Base-by-base conservation (phyloP, 1,139 yeast genomes). In the Nakaseomyces bracarensis region DNA sequence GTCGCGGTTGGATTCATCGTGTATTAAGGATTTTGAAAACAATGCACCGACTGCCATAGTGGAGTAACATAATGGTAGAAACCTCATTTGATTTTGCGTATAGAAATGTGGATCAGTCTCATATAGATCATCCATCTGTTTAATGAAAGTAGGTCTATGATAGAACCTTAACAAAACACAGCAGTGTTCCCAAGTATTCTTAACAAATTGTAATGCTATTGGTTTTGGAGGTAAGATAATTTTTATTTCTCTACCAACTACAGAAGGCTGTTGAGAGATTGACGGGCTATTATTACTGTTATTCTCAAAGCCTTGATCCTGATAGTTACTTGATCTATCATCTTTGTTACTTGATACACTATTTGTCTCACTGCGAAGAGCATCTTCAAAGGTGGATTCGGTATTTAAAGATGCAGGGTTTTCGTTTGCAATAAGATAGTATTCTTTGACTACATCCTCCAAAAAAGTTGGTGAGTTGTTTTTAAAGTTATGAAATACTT, bases 91-190 rank as follows among this genome's bases (percentile, higher is more conserved):
- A 45, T 81, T 68, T 51, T 78, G 79, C 7, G 82, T 74, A 55
- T 79, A 81, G 46, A 75, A 69, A 28, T 70, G 66, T 1, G 86
- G 84, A 51, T 81, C 87, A 16, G 82, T 68, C 38, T 78, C 78
- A 55, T 79, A 76, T 22, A 79, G 71, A 42, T 72, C 72, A 51
- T 77, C 79, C 29, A 79, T 57, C 51, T 76, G 78, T 45, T 79
- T 63, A 61, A 77, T 64, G 49, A 87, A 79, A 2, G 91, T 78
- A 1, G 95, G 95, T 30, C 95, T 71, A 58, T 87, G 96, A 59
- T 84, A 84, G 60, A 87, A 86, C 45, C 95, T 69, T 57, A 86
- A 82, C 39, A 87, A 67, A 8, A 85, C 93, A 63, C 95, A 86
- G 0, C 95, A 94, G 50, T 83, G 81, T 47, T 81, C 78, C 94